These are phyloP conservation scores for Sugiyamaella novakii DNA, from an alignment of 1,139 yeast species.

Conservation along the genomic window DNA sequence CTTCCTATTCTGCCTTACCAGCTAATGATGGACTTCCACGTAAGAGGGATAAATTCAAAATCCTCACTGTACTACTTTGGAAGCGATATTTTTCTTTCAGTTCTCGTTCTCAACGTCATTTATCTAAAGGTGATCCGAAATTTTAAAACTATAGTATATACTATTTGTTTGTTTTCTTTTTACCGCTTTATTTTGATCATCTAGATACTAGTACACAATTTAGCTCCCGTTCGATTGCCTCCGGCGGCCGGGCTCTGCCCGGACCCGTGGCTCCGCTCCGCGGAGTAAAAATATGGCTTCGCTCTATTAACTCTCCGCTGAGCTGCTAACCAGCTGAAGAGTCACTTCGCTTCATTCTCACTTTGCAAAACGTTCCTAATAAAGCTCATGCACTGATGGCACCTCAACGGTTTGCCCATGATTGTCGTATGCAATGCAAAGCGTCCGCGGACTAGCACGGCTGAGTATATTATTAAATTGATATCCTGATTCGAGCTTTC, in stretches of 20 bases:
- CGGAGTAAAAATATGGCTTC: too few relatives aligned
- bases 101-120: slow-evolving; percentile 5
- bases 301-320: too few relatives aligned
- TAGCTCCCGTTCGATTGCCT: too few relatives aligned
- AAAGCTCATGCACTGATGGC: too few relatives aligned
- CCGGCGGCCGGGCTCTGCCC: too few relatives aligned
- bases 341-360: too few relatives aligned
- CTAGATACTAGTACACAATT: too few relatives aligned
- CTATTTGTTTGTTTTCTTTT: background rate
- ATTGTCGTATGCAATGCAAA: background rate
- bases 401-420: background rate
- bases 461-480: background rate
- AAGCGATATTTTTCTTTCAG: slow-evolving; percentile 6
- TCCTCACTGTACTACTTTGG: slow-evolving; percentile 12
- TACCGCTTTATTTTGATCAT: too few relatives aligned
- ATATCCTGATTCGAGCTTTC: too few relatives aligned
- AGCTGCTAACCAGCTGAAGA: too few relatives aligned
- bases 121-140: background rate
- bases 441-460: background rate
- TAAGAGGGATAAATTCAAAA: slow-evolving; percentile 13
- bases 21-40: slow-evolving; percentile 14
- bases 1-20: background rate
- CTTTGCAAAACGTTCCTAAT: too few relatives aligned
- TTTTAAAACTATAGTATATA: background rate
- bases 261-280: too few relatives aligned